Evolutionary conservation across 192 early-diverging fungal genomes (phyloP).

Genomic region (Gonapodya prolifera): DNA sequence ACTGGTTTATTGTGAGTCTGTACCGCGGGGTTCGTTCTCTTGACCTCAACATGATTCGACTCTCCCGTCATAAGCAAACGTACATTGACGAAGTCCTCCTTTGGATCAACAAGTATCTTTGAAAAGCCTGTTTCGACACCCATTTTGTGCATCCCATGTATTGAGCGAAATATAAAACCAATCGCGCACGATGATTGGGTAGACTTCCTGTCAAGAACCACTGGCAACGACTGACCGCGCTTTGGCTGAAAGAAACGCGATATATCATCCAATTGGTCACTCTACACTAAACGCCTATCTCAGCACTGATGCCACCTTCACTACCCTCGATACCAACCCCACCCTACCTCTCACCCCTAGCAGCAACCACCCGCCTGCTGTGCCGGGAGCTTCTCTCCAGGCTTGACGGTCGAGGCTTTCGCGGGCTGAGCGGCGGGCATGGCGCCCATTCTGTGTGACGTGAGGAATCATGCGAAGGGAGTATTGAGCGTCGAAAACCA

Average conservation of each 20-base stretch:
- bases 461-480: neutral
- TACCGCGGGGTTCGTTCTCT: conserved; percentile 4
- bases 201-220: too few relatives aligned
- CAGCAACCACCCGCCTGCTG: neutral
- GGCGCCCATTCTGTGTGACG: neutral
- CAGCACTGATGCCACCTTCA: too few relatives aligned
- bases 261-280: too few relatives aligned
- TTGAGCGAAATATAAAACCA: too few relatives aligned
- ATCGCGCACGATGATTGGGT: too few relatives aligned
- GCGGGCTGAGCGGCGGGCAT: neutral
- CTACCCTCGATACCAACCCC: too few relatives aligned
- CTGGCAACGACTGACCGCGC: too few relatives aligned
- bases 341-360: neutral
- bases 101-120: neutral
- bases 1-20: conserved; percentile 74
- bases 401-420: neutral
- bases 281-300: too few relatives aligned
- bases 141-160: too few relatives aligned
- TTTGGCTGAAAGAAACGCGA: too few relatives aligned
- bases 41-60: neutral
- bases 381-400: neutral
- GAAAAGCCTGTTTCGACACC: too few relatives aligned
- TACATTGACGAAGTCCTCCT: neutral
- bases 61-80: neutral
- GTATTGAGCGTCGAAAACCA: neutral